Evolutionary conservation across 345 rosid species (phyloP), one percentile per base, ranked within the genome.

Genomic region (Odontarrhena argentea): DNA sequence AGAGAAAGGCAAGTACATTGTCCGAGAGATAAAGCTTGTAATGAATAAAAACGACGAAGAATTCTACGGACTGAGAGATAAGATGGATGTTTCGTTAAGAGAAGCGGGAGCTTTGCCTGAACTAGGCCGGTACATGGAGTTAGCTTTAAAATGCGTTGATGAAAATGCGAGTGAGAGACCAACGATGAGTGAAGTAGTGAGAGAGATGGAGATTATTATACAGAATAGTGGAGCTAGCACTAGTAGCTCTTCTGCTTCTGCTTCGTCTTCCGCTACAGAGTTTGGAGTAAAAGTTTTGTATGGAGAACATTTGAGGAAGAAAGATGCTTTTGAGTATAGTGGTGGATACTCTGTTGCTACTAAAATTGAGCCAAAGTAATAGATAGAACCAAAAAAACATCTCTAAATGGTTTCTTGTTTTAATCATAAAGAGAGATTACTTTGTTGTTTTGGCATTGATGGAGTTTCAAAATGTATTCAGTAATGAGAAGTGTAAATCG

Each of bases 151-250:
- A 55, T 91, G 99, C 50, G 92, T 88, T 0, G 95, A 94, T 65
- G 99, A 94, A 74, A 83, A 89, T 9, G 95, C 95, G 8, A 40
- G 77, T 30, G 89, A 88, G 68, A 87, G 97, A 10, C 99, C 99
- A 28, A 85, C 89, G 2, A 89, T 87, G 96, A 87, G 93, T 12
- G 89, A 86, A 42, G 90, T 85, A 7, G 96, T 89, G 8, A 92
- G 87, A 75, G 84, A 73, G 46, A 82, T 92, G 4, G 98, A 92
- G 79, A 83, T 76, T 6, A 82, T 92, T 9, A 44, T 87, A 49
- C 91, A 89, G 55, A 83, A 82, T 37, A 89, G 90, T 42, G 92
- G 96, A 22, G 44, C 86, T 32, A 81, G 73, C 52, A 87, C 84
- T 14, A 85, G 83, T 18, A 85, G 83, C 82, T 88, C 98, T 45